Percentiles rank a stretch among this genome's conserved stretches.
phyloP scores from a whole-genome alignment of 345 rosid species.

The Sisymbrium altissimum region DNA sequence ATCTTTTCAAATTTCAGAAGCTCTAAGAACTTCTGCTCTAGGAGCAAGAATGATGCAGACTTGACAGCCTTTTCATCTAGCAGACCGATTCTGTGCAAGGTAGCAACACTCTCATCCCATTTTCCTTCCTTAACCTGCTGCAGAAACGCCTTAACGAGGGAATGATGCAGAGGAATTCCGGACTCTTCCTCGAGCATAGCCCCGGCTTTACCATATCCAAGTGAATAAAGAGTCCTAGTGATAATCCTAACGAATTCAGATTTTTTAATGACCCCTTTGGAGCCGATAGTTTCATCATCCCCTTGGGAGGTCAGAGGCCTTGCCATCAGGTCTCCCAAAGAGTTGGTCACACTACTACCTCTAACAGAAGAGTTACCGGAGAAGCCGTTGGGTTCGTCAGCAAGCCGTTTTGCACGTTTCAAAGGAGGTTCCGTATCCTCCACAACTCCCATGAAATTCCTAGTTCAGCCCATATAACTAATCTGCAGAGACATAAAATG shows the following conservation, averaged over 20 bases:
- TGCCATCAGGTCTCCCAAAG: slow-evolving; percentile 67
- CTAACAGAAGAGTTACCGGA: slow-evolving; percentile 37
- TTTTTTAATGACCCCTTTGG: slow-evolving; percentile 57
- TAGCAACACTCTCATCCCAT: slow-evolving; percentile 63
- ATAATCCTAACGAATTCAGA: slow-evolving; percentile 58
- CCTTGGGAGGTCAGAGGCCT: slow-evolving; percentile 63
- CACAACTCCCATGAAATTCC: slow-evolving; percentile 69
- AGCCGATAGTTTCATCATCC: slow-evolving; percentile 52
- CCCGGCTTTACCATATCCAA: slow-evolving; percentile 59
- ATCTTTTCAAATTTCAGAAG: slow-evolving; percentile 43
- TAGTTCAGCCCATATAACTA: slow-evolving; percentile 53
- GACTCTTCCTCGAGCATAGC: slow-evolving; percentile 72
- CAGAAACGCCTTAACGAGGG: slow-evolving; percentile 46
- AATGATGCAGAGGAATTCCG: slow-evolving; percentile 50
- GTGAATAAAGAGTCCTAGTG: slow-evolving; percentile 63
- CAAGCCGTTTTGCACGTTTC: slow-evolving; percentile 50
- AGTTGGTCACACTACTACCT: slow-evolving; percentile 37
- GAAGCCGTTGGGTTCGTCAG: slow-evolving; percentile 42
- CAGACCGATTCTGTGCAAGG: slow-evolving; percentile 51
- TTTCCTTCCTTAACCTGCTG: slow-evolving; percentile 54
- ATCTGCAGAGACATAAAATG: slow-evolving; percentile 16
- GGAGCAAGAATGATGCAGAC: slow-evolving; percentile 54
- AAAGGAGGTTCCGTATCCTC: slow-evolving; percentile 71
- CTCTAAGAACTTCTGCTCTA: slow-evolving; percentile 68
- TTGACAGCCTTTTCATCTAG: slow-evolving; percentile 52